A percentile compares a stretch with the other conserved stretches of the same genome.
phyloP scores from a whole-genome alignment of 176 grass and related monocot genomes.

The Oryza brachyantha region DNA sequence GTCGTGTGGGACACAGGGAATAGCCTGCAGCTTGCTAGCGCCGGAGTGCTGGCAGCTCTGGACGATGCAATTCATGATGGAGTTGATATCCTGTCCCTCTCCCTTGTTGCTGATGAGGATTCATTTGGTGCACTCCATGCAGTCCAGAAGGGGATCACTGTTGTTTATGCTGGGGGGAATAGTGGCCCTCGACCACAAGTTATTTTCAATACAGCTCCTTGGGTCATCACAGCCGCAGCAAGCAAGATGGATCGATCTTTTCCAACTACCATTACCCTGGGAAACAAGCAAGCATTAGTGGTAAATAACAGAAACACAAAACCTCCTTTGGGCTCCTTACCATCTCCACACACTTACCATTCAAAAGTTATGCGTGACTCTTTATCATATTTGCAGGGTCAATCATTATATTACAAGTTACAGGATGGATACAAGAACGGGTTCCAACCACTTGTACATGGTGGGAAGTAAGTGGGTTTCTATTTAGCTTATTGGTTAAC shows the following conservation, averaged over 20 bases:
- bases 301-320: constrained; percentile 14
- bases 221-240: constrained; percentile 48
- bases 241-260: constrained; percentile 49
- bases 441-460: constrained; percentile 23
- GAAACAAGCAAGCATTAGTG: constrained; percentile 43
- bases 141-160: constrained; percentile 39
- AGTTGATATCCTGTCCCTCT: constrained; percentile 42
- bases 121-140: constrained; percentile 41
- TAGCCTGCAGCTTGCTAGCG: background rate
- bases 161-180: constrained; percentile 46
- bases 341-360: background rate
- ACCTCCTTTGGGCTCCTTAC: background rate
- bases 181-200: constrained; percentile 23
- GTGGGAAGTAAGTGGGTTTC: constrained; percentile 15
- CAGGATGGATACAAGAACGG: constrained; percentile 7
- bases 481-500: background rate
- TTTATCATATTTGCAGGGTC: constrained; percentile 27
- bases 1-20: background rate
- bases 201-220: constrained; percentile 35
- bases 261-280: constrained; percentile 38
- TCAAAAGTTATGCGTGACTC: background rate
- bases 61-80: constrained; percentile 58
- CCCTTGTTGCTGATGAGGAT: background rate
- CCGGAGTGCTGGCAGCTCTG: constrained; percentile 33
- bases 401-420: constrained; percentile 36